Conservation (phyloP, 176 grass and related monocot genomes). For the Juncus effusus region DNA sequence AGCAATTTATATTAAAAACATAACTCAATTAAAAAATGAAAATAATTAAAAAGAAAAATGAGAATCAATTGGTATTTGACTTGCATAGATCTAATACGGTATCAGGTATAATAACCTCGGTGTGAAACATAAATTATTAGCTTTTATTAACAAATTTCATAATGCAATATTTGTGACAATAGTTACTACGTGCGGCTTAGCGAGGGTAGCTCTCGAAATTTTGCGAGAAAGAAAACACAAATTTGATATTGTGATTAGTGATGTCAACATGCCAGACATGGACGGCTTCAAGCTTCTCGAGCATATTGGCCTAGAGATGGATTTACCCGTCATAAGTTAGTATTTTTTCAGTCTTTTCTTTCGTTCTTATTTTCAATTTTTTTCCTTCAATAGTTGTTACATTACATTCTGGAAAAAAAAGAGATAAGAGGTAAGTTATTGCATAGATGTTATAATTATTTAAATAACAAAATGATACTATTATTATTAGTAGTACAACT, state of each 20-base stretch:
- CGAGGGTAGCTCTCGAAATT: constrained; percentile 71
- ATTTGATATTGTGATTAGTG: constrained; percentile 98
- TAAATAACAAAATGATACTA: no score
- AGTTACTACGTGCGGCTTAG: constrained; percentile 87
- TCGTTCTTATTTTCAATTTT: constrained; percentile 4
- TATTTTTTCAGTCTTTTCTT: constrained; percentile 20
- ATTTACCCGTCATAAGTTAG: constrained; percentile 95
- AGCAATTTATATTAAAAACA: background rate
- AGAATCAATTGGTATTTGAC: no score
- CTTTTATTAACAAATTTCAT: constrained; percentile 13
- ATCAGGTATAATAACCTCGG: background rate
- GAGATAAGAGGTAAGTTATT: constrained; percentile 24
- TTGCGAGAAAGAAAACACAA: constrained; percentile 79
- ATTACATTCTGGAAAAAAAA: background rate
- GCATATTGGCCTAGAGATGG: constrained; percentile 97
- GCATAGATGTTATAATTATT: background rate
- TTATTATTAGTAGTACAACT: no score
- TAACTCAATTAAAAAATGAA: constrained; percentile 3
- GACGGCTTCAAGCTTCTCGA: constrained; percentile 99
- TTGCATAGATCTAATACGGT: no score
- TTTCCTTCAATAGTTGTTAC: background rate
- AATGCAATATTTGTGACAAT: constrained; percentile 6
- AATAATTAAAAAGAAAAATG: constrained; percentile 1
- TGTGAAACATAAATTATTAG: background rate
- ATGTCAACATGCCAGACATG: constrained; percentile 99